A percentile compares a stretch with the other conserved stretches of the same genome.
Evolutionary conservation across 352 stramenopile species (phyloP).

Genomic region (Pythium volutum): DNA sequence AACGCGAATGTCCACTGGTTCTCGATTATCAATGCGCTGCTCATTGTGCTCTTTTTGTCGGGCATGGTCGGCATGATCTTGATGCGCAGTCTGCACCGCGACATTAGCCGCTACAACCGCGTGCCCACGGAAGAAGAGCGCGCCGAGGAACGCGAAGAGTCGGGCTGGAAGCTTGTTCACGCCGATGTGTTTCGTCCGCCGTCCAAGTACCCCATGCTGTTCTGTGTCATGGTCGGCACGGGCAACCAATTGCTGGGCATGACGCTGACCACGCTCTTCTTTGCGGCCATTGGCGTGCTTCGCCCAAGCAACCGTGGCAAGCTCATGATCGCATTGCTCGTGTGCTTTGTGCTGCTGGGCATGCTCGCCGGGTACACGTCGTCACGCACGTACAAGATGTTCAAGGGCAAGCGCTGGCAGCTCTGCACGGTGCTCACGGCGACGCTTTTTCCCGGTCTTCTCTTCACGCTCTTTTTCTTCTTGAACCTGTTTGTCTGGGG

Average conservation of each 20-base stretch:
- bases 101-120: slow-evolving; percentile 98
- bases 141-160: slow-evolving; percentile 97
- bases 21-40: slow-evolving; percentile 98
- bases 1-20: slow-evolving; percentile 99
- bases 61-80: slow-evolving; percentile 99
- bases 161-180: slow-evolving; percentile 99
- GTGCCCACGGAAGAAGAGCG: slow-evolving; percentile 95
- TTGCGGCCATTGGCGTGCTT: slow-evolving; percentile 96
- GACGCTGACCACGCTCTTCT: slow-evolving; percentile 95
- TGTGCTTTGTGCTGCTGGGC: slow-evolving; percentile 97
- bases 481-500: slow-evolving; percentile 97
- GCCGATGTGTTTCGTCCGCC: slow-evolving; percentile 99
- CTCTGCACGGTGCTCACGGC: slow-evolving; percentile 95
- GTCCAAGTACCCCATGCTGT: slow-evolving; percentile 93
- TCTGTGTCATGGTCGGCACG: slow-evolving; percentile 96
- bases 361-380: slow-evolving; percentile 95
- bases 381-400: slow-evolving; percentile 98
- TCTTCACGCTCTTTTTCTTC: slow-evolving; percentile 97
- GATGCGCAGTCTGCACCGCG: slow-evolving; percentile 96
- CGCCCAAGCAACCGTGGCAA: slow-evolving; percentile 96
- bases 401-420: slow-evolving; percentile 99
- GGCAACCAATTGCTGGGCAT: slow-evolving; percentile 97
- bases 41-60: slow-evolving; percentile 99
- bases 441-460: slow-evolving; percentile 95
- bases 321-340: slow-evolving; percentile 96